These are phyloP conservation scores for Nicotiana tabacum DNA, from an alignment of 257 asterid species.

Conservation along the genomic window DNA sequence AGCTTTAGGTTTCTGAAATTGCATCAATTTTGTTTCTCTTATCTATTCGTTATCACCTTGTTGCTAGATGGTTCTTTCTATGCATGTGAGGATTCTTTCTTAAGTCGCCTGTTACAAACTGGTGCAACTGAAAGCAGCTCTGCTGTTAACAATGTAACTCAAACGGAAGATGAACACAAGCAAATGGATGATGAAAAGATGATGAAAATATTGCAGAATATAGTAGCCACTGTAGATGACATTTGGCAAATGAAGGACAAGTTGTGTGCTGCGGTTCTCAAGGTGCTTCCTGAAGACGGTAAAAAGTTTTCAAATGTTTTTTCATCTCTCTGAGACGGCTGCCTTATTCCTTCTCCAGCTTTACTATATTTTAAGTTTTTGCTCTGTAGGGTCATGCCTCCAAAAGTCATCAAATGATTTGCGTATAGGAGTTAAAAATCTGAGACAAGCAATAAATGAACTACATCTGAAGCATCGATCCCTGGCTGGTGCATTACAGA, in stretches of 20 bases:
- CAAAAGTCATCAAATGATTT: conserved; percentile 42
- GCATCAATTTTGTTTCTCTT: conserved; percentile 9
- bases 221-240: conserved; percentile 44
- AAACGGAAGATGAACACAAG: conserved; percentile 31
- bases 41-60: conserved; percentile 11
- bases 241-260: conserved; percentile 48
- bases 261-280: conserved; percentile 39
- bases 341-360: conserved; percentile 6
- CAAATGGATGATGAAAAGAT: conserved; percentile 37
- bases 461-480: conserved; percentile 77
- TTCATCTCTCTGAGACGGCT: background rate
- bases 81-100: conserved; percentile 44
- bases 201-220: conserved; percentile 35
- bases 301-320: conserved; percentile 20
- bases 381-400: conserved; percentile 49
- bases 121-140: conserved; percentile 80
- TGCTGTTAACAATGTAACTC: conserved; percentile 25
- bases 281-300: conserved; percentile 55
- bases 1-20: background rate
- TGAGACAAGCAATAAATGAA: conserved; percentile 47
- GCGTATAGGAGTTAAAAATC: conserved; percentile 49
- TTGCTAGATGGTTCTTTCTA: conserved; percentile 50
- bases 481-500: conserved; percentile 69
- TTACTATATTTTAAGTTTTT: conserved; percentile 3
- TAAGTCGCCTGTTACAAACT: conserved; percentile 64